These are phyloP conservation scores for Circinella umbellata DNA, from an alignment of 371 early-diverging fungal species.

Conservation along the genomic window DNA sequence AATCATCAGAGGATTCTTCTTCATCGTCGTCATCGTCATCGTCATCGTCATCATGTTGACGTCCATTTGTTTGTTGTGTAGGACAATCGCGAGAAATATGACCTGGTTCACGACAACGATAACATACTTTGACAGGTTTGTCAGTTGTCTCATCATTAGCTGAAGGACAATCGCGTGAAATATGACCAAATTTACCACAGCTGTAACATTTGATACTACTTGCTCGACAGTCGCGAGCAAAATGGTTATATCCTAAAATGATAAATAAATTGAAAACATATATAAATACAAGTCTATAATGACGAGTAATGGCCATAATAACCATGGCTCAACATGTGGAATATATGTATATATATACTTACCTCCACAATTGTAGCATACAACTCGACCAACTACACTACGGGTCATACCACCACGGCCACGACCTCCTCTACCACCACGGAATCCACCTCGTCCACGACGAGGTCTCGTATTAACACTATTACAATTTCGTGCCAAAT, in stretches of 20 bases:
- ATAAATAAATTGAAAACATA: not conserved
- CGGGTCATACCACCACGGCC: slow-evolving; percentile 16
- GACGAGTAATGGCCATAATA: too few species aligned
- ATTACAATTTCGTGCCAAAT: slow-evolving; percentile 64
- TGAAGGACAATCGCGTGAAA: slow-evolving; percentile 56
- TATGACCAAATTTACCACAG: slow-evolving; percentile 63
- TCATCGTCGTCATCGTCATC: not conserved
- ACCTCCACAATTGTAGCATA: slow-evolving; percentile 66
- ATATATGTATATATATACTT: not conserved
- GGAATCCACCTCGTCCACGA: slow-evolving; percentile 23
- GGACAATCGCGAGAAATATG: slow-evolving; percentile 47
- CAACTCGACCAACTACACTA: slow-evolving; percentile 31
- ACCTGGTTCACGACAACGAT: slow-evolving; percentile 39
- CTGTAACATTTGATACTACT: slow-evolving; percentile 62
- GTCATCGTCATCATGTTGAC: too few species aligned
- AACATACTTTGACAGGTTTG: slow-evolving; percentile 41
- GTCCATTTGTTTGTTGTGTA: slow-evolving; percentile 12
- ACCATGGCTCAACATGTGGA: too few species aligned
- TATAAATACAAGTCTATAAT: not conserved
- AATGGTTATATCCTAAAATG: slow-evolving; percentile 58
- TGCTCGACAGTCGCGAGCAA: slow-evolving; percentile 70
- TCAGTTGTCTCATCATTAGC: slow-evolving; percentile 14
- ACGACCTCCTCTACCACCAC: slow-evolving; percentile 25
- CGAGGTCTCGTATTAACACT: slow-evolving; percentile 37
- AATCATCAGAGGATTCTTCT: not conserved